Percentiles rank a stretch among this genome's conserved stretches.
Conservation (phyloP, 805 yeast genomes). For the Debaryomyces prosopidis region DNA sequence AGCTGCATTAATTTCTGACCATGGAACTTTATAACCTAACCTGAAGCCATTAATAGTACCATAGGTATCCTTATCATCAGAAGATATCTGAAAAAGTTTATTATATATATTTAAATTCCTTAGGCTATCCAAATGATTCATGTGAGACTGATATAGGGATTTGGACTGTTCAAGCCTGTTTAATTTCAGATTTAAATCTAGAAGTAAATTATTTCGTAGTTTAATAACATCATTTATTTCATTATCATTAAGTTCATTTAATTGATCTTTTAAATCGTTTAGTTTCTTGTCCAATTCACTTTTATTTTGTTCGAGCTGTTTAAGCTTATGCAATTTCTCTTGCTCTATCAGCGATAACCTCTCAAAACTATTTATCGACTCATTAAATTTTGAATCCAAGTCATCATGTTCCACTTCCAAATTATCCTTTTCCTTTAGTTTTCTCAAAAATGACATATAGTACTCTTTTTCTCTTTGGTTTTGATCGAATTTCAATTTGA, state of each 20-base stretch:
- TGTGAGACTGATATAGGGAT: slow-evolving; percentile 60
- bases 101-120: slow-evolving; percentile 79
- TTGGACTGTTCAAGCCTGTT: slow-evolving; percentile 63
- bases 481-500: slow-evolving; percentile 70
- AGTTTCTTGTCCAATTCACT: slow-evolving; percentile 51
- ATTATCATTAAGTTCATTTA: slow-evolving; percentile 29
- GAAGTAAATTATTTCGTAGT: slow-evolving; percentile 55
- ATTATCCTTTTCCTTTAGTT: slow-evolving; percentile 45
- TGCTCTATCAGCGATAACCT: slow-evolving; percentile 41
- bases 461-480: slow-evolving; percentile 75
- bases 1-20: slow-evolving; percentile 92
- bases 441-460: slow-evolving; percentile 70
- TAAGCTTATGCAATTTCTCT: slow-evolving; percentile 30
- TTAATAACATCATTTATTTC: slow-evolving; percentile 49
- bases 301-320: slow-evolving; percentile 42
- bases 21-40: slow-evolving; percentile 76
- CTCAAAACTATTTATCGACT: slow-evolving; percentile 47
- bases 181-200: slow-evolving; percentile 50
- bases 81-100: slow-evolving; percentile 80
- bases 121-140: slow-evolving; percentile 67
- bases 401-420: slow-evolving; percentile 11
- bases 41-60: slow-evolving; percentile 87
- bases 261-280: slow-evolving; percentile 40
- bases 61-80: slow-evolving; percentile 64
- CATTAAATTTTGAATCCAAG: slow-evolving; percentile 39